Percentiles rank a stretch among this genome's conserved stretches.
phyloP scores from a whole-genome alignment of 169 alveolate genomes.

The Pseudocohnilembus persalinus region DNA sequence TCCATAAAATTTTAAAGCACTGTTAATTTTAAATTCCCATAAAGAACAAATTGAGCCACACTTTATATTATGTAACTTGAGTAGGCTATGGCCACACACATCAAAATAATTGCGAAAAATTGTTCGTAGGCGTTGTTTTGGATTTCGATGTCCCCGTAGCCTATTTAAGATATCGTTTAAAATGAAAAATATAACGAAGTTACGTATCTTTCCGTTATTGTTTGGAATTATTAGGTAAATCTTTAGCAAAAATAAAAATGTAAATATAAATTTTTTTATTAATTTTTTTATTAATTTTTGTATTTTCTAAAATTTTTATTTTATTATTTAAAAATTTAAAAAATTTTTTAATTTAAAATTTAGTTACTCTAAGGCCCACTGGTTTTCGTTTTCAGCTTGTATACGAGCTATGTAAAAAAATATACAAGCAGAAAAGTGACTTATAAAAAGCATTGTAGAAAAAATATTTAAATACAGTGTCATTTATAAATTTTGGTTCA shows the following conservation, averaged over 20 bases:
- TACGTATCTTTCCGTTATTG: neutral
- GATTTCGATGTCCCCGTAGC: neutral
- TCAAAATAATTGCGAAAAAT: neutral
- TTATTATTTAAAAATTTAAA: too few species aligned
- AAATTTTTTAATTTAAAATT: too few species aligned
- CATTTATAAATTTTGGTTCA: too few species aligned
- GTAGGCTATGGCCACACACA: neutral
- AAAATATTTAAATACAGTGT: neutral
- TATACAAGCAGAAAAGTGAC: neutral
- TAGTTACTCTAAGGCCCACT: neutral
- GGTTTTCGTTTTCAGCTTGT: neutral
- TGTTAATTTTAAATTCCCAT: neutral
- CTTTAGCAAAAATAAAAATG: too few species aligned
- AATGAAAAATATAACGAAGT: neutral
- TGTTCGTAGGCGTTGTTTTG: neutral
- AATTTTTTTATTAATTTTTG: too few species aligned
- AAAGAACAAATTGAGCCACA: neutral
- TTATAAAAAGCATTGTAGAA: neutral
- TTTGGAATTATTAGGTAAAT: too few species aligned
- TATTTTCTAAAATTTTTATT: too few species aligned
- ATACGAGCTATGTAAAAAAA: neutral
- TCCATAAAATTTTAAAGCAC: neutral
- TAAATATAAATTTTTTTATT: too few species aligned
- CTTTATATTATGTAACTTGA: neutral
- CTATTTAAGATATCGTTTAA: neutral